A percentile compares a stretch with the other conserved stretches of the same genome.
These are phyloP conservation scores for Epichloe typhina DNA, from an alignment of 2,329 filamentous ascomycete genomes.

Conservation along the genomic window DNA sequence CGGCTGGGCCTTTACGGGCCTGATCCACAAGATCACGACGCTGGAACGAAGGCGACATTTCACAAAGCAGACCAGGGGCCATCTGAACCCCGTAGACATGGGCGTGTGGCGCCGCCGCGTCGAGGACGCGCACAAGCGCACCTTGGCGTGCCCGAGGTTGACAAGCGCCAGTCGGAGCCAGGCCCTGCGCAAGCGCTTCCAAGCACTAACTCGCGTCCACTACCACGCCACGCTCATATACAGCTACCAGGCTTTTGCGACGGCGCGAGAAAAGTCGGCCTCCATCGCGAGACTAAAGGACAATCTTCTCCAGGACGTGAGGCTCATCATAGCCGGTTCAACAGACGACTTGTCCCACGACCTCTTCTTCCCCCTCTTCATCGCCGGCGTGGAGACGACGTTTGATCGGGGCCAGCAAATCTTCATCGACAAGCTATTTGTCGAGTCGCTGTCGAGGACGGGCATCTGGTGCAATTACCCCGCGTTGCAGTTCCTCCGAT, in stretches of 20 bases:
- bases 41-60: slow-evolving; percentile 2
- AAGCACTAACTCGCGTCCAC: slow-evolving; percentile 8
- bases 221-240: slow-evolving; percentile 11
- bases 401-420: not conserved
- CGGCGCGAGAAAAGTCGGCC: not conserved
- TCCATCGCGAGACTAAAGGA: not conserved
- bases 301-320: slow-evolving; percentile 1
- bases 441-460: slow-evolving; percentile 1
- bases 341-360: slow-evolving; percentile 5
- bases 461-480: slow-evolving; percentile 7
- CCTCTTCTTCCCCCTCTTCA: slow-evolving; percentile 7
- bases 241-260: slow-evolving; percentile 10
- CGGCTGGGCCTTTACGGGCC: slow-evolving; percentile 5
- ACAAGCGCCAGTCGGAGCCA: slow-evolving; percentile 1
- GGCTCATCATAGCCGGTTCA: slow-evolving; percentile 1
- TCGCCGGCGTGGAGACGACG: slow-evolving; percentile 4
- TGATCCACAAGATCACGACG: slow-evolving; percentile 4
- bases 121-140: not conserved
- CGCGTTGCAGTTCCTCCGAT: slow-evolving; percentile 5
- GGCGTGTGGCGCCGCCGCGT: not conserved
- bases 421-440: slow-evolving; percentile 2
- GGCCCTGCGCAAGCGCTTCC: slow-evolving; percentile 6
- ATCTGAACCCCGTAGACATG: slow-evolving; percentile 1
- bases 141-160: slow-evolving; percentile 6
- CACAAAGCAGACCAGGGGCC: not conserved